These are phyloP conservation scores for Alloteropsis angusta DNA, from an alignment of 202 grass and related monocot species.

Conservation along the genomic window DNA sequence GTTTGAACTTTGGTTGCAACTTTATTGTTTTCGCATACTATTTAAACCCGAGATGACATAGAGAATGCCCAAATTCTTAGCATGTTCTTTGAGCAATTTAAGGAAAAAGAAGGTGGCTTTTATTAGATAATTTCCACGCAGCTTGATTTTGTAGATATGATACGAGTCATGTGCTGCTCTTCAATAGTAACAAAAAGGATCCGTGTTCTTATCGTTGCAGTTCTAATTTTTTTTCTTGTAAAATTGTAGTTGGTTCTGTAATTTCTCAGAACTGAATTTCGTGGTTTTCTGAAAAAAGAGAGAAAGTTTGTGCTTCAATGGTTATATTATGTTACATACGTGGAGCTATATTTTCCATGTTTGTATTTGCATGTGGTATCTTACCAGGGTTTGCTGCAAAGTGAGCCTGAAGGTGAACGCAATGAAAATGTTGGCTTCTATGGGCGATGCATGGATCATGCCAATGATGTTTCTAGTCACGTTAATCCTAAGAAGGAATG, in stretches of 20 bases:
- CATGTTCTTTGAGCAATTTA: neutral
- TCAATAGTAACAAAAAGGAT: neutral
- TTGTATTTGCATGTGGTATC: conserved; percentile 13
- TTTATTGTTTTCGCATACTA: neutral
- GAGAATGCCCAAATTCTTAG: neutral
- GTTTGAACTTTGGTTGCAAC: neutral
- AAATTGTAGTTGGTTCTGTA: neutral
- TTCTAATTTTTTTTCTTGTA: neutral
- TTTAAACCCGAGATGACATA: neutral
- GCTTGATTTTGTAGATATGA: conserved; percentile 12
- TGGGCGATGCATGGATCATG: conserved; percentile 73
- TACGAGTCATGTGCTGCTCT: neutral
- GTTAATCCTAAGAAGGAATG: conserved; percentile 38
- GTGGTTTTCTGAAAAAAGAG: neutral
- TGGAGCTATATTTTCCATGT: neutral
- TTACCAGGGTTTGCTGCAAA: conserved; percentile 83
- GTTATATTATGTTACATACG: neutral
- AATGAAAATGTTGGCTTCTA: conserved; percentile 84
- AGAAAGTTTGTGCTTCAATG: neutral
- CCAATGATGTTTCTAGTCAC: conserved; percentile 28
- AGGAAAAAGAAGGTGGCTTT: neutral
- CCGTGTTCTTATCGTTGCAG: neutral
- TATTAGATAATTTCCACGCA: conserved; percentile 4
- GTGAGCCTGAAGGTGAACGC: conserved; percentile 68
- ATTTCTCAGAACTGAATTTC: neutral